Percentiles rank a stretch among this genome's conserved stretches.
These are phyloP conservation scores for Vaccinium corymbosum DNA, from an alignment of 148 eudicot genomes.

Conservation along the genomic window DNA sequence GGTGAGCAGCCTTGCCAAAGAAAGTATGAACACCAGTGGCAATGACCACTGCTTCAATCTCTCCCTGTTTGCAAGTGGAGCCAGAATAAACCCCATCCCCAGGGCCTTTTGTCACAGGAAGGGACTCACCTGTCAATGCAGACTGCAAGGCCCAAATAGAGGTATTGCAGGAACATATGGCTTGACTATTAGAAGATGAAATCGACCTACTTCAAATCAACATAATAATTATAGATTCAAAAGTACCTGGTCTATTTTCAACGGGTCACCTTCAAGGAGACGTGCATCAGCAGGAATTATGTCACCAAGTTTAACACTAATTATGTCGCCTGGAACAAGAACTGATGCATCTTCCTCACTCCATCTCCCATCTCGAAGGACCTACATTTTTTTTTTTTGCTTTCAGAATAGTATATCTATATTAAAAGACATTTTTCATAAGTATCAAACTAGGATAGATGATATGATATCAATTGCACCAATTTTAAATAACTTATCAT, in stretches of 20 bases:
- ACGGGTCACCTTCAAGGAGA: slow-evolving; percentile 34
- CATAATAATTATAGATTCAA: not conserved
- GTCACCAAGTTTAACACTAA: slow-evolving; percentile 32
- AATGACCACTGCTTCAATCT: slow-evolving; percentile 51
- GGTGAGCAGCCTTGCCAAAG: slow-evolving; percentile 61
- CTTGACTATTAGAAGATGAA: not conserved
- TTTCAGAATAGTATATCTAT: not conserved
- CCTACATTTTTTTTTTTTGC: slow-evolving; percentile 1
- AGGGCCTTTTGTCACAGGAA: slow-evolving; percentile 46
- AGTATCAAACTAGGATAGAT: not conserved
- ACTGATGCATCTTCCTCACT: slow-evolving; percentile 32
- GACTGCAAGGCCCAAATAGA: slow-evolving; percentile 8
- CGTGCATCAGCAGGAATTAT: slow-evolving; percentile 38
- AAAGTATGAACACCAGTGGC: slow-evolving; percentile 56
- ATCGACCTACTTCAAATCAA: not conserved
- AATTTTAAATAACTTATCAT: not conserved
- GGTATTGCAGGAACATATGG: not conserved
- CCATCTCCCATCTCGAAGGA: slow-evolving; percentile 37
- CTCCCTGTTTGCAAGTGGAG: slow-evolving; percentile 57
- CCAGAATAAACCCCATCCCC: slow-evolving; percentile 51
- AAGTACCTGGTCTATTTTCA: slow-evolving; percentile 32
- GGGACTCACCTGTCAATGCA: slow-evolving; percentile 56
- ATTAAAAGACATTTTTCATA: not conserved
- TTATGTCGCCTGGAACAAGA: slow-evolving; percentile 35
- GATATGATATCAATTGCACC: not conserved